Conservation (phyloP, 768 basidiomycete genomes). For the Dioszegia hungarica region DNA sequence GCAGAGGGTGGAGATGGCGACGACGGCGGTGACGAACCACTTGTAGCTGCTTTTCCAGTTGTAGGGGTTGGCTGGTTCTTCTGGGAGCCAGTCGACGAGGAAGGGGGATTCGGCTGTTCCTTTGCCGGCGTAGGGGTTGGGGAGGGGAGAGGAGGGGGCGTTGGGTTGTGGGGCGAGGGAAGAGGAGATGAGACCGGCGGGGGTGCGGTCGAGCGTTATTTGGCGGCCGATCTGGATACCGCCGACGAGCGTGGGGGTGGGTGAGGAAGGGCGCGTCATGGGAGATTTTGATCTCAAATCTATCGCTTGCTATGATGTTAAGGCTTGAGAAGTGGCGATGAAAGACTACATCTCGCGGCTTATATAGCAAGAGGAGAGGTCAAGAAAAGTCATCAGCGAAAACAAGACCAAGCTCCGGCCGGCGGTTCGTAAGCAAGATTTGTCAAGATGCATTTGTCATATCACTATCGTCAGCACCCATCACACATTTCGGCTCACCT, state of each 20-base stretch:
- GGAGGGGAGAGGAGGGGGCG: conserved; percentile 2
- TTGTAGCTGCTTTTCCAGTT: conserved; percentile 23
- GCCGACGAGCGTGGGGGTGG: conserved; percentile 2
- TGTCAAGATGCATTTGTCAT: neutral
- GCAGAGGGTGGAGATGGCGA: conserved; percentile 53
- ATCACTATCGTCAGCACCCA: conserved; percentile 3
- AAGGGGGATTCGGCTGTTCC: conserved; percentile 37
- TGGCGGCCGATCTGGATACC: conserved; percentile 1
- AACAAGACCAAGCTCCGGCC: neutral
- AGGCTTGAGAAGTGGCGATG: too few species aligned
- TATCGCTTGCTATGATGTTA: too few species aligned
- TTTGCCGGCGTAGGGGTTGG: conserved; percentile 32
- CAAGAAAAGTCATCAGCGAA: neutral
- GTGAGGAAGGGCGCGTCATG: neutral
- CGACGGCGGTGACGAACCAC: conserved; percentile 28
- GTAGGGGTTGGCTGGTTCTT: conserved; percentile 32
- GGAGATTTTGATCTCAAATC: neutral
- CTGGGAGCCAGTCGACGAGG: conserved; percentile 33
- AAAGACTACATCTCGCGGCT: too few species aligned
- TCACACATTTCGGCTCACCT: conserved; percentile 54
- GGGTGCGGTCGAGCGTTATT: conserved; percentile 1
- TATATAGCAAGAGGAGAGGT: too few species aligned
- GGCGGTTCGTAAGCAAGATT: neutral
- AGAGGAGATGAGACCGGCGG: neutral
- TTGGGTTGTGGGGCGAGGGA: neutral